A percentile compares a stretch with the other conserved stretches of the same genome.
Evolutionary conservation across 208 protist species (phyloP).

Genomic region (Acanthamoeba castellanii): DNA sequence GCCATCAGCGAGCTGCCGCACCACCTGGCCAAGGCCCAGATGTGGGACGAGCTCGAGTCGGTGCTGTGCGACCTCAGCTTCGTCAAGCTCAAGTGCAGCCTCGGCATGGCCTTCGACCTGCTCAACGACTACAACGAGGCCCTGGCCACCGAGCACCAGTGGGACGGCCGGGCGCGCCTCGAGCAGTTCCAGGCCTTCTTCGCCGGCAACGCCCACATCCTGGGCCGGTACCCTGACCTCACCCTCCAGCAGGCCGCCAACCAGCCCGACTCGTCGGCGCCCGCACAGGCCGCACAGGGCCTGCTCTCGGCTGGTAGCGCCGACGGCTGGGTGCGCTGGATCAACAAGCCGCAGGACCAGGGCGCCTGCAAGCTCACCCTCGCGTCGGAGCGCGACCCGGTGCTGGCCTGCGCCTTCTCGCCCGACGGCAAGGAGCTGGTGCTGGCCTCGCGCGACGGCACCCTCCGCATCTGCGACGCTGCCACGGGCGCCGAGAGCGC

Average conservation of each 20-base stretch:
- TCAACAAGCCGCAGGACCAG: conserved; percentile 82
- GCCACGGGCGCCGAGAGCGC: conserved; percentile 74
- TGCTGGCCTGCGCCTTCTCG: conserved; percentile 76
- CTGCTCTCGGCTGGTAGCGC: neutral
- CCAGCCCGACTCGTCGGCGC: conserved; percentile 77
- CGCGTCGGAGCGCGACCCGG: conserved; percentile 53
- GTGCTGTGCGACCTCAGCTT: conserved; percentile 79
- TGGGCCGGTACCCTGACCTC: conserved; percentile 75
- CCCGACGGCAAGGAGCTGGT: conserved; percentile 82
- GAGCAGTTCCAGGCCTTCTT: conserved; percentile 83
- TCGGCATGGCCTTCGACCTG: conserved; percentile 82
- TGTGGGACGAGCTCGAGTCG: conserved; percentile 62
- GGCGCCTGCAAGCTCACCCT: conserved; percentile 78
- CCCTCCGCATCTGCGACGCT: conserved; percentile 73
- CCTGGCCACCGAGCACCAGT: conserved; percentile 32
- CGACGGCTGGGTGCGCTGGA: conserved; percentile 78
- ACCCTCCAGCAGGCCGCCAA: conserved; percentile 84
- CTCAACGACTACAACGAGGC: conserved; percentile 80
- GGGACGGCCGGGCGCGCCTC: conserved; percentile 56
- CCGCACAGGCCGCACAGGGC: neutral
- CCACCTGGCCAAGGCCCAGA: conserved; percentile 75
- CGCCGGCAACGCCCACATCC: conserved; percentile 69
- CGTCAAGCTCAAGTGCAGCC: conserved; percentile 77
- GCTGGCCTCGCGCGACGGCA: conserved; percentile 77
- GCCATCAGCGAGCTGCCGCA: conserved; percentile 79